Evolutionary conservation across 495 filamentous ascomycete genomes (phyloP), one percentile per base, ranked within the genome.

Genomic region (Neurospora sp.): DNA sequence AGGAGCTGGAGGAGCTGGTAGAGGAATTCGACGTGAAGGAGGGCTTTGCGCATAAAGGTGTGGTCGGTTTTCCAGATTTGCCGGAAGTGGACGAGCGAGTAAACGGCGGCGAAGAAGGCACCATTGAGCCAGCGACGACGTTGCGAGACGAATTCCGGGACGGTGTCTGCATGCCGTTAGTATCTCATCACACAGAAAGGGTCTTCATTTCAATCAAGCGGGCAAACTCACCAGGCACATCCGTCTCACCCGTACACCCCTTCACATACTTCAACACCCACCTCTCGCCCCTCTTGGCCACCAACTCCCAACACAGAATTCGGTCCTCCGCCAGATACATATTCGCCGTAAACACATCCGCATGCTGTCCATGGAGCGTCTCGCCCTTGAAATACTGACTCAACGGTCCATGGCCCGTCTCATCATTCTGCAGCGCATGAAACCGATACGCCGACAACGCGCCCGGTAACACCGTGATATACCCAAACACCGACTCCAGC

Each of bases 371-470:
- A 78, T 97, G 95, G 71, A 99, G 80, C 3, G 94, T 98, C 83
- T 99, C 96, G 73, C 96, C 96, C 83, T 98, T 98, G 89, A 99
- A 99, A 81, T 99, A 99, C 82, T 99, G 96, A 78, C 93, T 97
- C 65, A 99, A 81, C 1, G 96, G 96, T 0, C 96, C 96, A 78
- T 98, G 93, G 10, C 96, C 96, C 53, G 53, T 97, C 76, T 94
- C 90, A 79, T 98, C 96, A 75, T 99, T 99, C 82, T 98, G 96
- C 71, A 99, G 84, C 8, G 96, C 96, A 75, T 98, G 96, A 80
- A 96, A 99, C 39, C 96, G 89, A 78, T 99, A 99, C 8, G 96
- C 96, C 80, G 91, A 94, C 68, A 99, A 86, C 5, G 96, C 96
- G 77, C 96, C 96, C 3, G 96, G 96, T 69, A 98, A 82, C 78